Conservation (phyloP, 345 rosid genomes). For the Zanthoxylum bungeanum region DNA sequence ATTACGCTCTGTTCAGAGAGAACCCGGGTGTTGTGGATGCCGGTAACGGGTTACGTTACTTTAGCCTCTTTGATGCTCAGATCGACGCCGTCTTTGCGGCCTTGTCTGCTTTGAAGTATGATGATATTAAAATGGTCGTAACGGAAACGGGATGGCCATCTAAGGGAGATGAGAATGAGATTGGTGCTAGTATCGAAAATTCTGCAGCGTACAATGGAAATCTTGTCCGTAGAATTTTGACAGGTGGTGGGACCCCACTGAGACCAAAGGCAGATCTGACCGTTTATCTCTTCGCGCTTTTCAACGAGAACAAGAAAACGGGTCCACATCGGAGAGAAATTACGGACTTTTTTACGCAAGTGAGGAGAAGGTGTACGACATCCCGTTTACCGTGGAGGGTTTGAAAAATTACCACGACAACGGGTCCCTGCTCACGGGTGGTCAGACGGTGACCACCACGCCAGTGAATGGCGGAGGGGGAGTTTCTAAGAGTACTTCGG, state of each 20-base stretch:
- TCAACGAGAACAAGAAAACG: constrained; percentile 75
- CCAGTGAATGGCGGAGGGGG: constrained; percentile 35
- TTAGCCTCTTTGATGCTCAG: constrained; percentile 88
- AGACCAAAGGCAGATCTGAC: constrained; percentile 78
- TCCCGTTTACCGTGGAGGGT: constrained; percentile 65
- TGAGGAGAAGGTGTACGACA: constrained; percentile 74
- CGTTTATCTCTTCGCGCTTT: constrained; percentile 86
- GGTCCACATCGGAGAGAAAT: constrained; percentile 89
- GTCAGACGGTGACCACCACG: constrained; percentile 10
- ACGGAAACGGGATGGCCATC: constrained; percentile 99
- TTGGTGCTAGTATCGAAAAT: constrained; percentile 63
- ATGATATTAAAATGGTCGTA: constrained; percentile 62
- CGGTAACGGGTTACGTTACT: constrained; percentile 75
- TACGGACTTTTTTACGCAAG: constrained; percentile 87
- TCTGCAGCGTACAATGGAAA: constrained; percentile 94
- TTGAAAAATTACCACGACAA: constrained; percentile 46
- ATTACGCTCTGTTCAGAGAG: constrained; percentile 82
- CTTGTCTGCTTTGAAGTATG: constrained; percentile 67
- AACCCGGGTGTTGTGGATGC: constrained; percentile 90
- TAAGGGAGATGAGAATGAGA: constrained; percentile 73
- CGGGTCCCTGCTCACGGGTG: constrained; percentile 27
- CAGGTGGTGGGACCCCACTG: constrained; percentile 87
- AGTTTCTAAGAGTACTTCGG: constrained; percentile 54
- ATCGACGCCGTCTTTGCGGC: constrained; percentile 97
- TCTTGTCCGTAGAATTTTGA: constrained; percentile 67